These are phyloP conservation scores for Peronospora farinosa DNA, from an alignment of 352 stramenopile species.

Conservation along the genomic window DNA sequence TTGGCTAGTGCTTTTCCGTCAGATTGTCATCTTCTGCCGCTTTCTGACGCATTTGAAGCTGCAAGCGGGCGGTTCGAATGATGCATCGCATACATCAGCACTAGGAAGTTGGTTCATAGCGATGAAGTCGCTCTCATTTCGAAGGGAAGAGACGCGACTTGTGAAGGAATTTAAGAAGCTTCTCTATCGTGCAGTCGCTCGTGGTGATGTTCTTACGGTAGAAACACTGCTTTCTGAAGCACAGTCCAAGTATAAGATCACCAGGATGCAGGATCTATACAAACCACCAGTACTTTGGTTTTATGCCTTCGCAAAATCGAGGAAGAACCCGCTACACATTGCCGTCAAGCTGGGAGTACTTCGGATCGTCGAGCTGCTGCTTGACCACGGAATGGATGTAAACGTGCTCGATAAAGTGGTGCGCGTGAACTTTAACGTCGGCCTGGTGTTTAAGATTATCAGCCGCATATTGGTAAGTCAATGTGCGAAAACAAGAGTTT, in stretches of 20 bases:
- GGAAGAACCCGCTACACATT: constrained; percentile 74
- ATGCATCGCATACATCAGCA: constrained; percentile 56
- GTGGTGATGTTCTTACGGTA: constrained; percentile 39
- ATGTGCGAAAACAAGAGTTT: background rate
- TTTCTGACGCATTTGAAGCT: constrained; percentile 75
- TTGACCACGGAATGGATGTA: constrained; percentile 48
- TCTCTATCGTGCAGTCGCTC: constrained; percentile 52
- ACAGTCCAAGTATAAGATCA: constrained; percentile 29
- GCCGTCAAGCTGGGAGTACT: constrained; percentile 51
- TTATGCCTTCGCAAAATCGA: constrained; percentile 54
- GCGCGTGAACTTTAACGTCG: constrained; percentile 75
- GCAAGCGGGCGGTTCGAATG: constrained; percentile 57
- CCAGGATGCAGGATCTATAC: constrained; percentile 39
- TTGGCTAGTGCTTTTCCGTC: constrained; percentile 49
- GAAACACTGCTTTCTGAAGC: constrained; percentile 37
- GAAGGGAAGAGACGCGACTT: constrained; percentile 26
- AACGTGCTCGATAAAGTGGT: constrained; percentile 75
- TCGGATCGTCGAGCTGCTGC: constrained; percentile 50
- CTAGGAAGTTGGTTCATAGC: constrained; percentile 40
- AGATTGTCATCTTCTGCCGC: constrained; percentile 64
- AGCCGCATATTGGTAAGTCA: constrained; percentile 47
- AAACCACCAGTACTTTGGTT: constrained; percentile 50
- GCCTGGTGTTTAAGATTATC: constrained; percentile 61
- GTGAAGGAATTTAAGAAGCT: constrained; percentile 52
- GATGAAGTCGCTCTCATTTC: constrained; percentile 29